Base-by-base conservation (phyloP, 2,329 filamentous ascomycete genomes). In the Metarhizium album region DNA sequence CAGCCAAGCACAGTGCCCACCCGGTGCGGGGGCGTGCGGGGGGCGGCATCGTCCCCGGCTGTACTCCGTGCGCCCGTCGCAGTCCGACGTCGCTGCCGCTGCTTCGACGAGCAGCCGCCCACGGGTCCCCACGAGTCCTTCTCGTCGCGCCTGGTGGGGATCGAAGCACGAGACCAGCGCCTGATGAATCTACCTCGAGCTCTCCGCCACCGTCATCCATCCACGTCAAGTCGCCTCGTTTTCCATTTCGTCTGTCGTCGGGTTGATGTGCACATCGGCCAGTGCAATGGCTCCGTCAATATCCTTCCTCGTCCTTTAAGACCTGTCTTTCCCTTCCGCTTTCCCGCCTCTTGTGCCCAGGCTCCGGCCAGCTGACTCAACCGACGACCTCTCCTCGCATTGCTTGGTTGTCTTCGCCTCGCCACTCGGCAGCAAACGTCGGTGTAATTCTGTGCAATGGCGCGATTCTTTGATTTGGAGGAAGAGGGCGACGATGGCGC, bases 391-490 rank as follows among this genome's bases (percentile, higher is more conserved):
- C 20, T 24, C 40, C 18, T 23, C 22, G 22, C 22, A 13, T 24
- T 16, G 22, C 40, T 43, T 43, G 20, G 24, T 24, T 8, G 20
- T 40, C n/a, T 18, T 8, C 24, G n/a, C 20, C 23, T 24, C 18
- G 14, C 20, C 20, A 13, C 24, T 43, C 20, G 14, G 13, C 13
- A 24, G 38, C 38, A 47, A 43, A 22, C 22, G 22, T 38, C 46
- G 16, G 31, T 31, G 9, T 38, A 40, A 27, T 13, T 16, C 23
- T 13, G n/a, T 22, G 52, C 2, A 27, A 60, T 60, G 58, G 58
- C 58, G 45, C 58, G 55, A 9, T 59, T 60, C 40, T 42, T 60
- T 42, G 58, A 60, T 50, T 45, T 60, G 14, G 58, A 55, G 3
- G 53, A 58, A 46, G 52, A 50, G 3, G 50, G 46, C 14, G 46